Conservation (phyloP, 495 filamentous ascomycete species). For the Jackrogersella minutella region DNA sequence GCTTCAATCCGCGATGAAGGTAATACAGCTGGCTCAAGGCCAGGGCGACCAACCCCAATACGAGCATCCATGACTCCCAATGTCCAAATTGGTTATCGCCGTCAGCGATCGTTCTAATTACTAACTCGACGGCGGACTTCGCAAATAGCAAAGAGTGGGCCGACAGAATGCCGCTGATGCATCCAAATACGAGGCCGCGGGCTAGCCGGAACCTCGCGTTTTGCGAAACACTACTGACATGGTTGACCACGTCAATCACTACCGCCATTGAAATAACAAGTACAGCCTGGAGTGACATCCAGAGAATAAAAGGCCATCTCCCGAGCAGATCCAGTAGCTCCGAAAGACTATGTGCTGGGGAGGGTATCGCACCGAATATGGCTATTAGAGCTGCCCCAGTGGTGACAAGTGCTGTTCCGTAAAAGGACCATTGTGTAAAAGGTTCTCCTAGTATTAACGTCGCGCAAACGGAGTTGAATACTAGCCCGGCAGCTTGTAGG, state of each 20-base stretch:
- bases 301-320: constrained; percentile 80
- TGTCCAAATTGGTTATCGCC: constrained; percentile 92
- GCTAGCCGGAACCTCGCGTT: constrained; percentile 74
- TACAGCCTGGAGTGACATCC: constrained; percentile 83
- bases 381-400: constrained; percentile 88
- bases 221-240: constrained; percentile 59
- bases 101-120: constrained; percentile 92
- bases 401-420: constrained; percentile 88
- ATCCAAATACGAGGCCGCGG: constrained; percentile 86
- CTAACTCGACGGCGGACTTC: constrained; percentile 94
- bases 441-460: constrained; percentile 92
- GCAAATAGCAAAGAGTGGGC: constrained; percentile 92
- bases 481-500: constrained; percentile 92
- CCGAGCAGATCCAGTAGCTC: constrained; percentile 82
- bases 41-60: constrained; percentile 80
- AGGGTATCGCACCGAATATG: constrained; percentile 92
- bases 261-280: constrained; percentile 73
- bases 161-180: constrained; percentile 90
- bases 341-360: constrained; percentile 86
- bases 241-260: constrained; percentile 64
- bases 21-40: constrained; percentile 95
- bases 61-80: constrained; percentile 96
- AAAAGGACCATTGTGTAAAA: constrained; percentile 89
- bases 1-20: constrained; percentile 89
- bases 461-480: constrained; percentile 98